phyloP scores from a whole-genome alignment of 2,329 filamentous ascomycete genomes.

The Penicillium sp. region DNA sequence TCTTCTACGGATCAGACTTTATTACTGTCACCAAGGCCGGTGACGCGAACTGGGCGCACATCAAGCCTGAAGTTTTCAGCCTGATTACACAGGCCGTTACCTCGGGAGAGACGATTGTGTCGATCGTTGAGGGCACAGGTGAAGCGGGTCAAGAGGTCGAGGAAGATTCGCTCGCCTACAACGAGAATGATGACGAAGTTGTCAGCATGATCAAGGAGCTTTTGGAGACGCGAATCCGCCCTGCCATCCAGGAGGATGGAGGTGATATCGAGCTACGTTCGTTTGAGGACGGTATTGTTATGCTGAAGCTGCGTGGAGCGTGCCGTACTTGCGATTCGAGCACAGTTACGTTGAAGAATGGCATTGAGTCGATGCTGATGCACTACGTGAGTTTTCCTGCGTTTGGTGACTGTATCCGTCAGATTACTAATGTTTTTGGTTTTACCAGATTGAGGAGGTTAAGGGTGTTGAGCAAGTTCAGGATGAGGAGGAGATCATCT shows the following conservation, averaged over 20 bases:
- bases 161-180: constrained; percentile 74
- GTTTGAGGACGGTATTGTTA: constrained; percentile 82
- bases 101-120: constrained; percentile 78
- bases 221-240: constrained; percentile 89
- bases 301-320: constrained; percentile 83
- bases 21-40: constrained; percentile 93
- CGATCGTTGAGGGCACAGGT: constrained; percentile 62
- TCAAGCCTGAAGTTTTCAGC: constrained; percentile 93
- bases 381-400: constrained; percentile 68
- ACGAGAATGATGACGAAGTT: constrained; percentile 90
- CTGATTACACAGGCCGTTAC: constrained; percentile 92
- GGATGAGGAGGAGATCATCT: constrained; percentile 88
- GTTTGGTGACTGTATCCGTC: background rate
- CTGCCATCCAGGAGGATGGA: constrained; percentile 95
- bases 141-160: constrained; percentile 52
- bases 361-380: constrained; percentile 98
- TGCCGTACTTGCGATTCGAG: constrained; percentile 96
- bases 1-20: constrained; percentile 94
- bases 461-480: constrained; percentile 87
- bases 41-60: constrained; percentile 88
- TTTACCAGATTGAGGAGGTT: constrained; percentile 83
- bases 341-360: constrained; percentile 94
- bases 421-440: constrained; percentile 14
- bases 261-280: constrained; percentile 95
- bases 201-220: constrained; percentile 99